Evolutionary conservation across 495 filamentous ascomycete genomes (phyloP).

Genomic region (Talaromyces nanjingensis): DNA sequence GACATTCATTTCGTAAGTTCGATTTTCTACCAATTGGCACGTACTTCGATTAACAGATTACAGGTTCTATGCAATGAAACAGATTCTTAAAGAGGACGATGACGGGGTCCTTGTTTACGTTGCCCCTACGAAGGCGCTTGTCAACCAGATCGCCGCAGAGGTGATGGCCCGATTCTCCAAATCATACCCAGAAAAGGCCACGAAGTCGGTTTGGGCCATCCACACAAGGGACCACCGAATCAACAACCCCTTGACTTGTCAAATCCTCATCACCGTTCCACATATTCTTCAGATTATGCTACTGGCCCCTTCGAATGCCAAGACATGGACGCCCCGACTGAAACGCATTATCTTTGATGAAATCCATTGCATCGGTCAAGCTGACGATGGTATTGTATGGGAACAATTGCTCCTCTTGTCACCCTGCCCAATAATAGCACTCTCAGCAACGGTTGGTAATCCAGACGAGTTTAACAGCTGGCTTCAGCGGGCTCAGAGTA

Average conservation of each 20-base stretch:
- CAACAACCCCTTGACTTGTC: conserved; percentile 63
- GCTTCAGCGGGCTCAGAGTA: conserved; percentile 53
- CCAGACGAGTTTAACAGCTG: conserved; percentile 62
- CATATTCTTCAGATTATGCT: conserved; percentile 77
- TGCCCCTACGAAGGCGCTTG: conserved; percentile 73
- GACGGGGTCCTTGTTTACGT: conserved; percentile 69
- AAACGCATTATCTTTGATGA: conserved; percentile 78
- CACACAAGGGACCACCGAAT: conserved; percentile 68
- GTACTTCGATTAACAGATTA: background rate
- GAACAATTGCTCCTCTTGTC: conserved; percentile 69
- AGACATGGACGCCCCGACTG: conserved; percentile 57
- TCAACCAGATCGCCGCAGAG: conserved; percentile 79
- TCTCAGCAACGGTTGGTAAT: conserved; percentile 77
- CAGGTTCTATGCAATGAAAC: conserved; percentile 72
- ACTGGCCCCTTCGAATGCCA: conserved; percentile 58
- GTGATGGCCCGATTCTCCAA: conserved; percentile 63
- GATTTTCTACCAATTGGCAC: conserved; percentile 2
- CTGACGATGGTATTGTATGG: conserved; percentile 73
- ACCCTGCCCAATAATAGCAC: conserved; percentile 71
- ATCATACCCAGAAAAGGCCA: conserved; percentile 39
- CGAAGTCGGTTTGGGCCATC: conserved; percentile 69
- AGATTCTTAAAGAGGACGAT: conserved; percentile 57
- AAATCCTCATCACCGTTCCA: conserved; percentile 70
- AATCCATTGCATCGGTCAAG: conserved; percentile 73
- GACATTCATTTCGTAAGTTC: conserved; percentile 45